Evolutionary conservation across 352 stramenopile species (phyloP).

Genomic region (Aphanomyces astaci): DNA sequence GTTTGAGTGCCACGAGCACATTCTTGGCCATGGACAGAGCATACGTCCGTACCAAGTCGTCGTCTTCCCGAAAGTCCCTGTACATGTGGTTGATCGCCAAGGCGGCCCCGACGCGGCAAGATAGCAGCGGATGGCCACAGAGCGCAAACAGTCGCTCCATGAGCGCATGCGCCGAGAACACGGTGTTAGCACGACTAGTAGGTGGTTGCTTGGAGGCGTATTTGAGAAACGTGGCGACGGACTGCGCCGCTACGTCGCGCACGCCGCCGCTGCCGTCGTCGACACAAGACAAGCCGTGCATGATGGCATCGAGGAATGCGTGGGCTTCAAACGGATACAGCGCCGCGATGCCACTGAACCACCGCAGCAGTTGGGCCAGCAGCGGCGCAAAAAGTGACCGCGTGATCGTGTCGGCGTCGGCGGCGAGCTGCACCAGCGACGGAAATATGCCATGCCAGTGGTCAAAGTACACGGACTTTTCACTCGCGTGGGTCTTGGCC

Average conservation of each 20-base stretch:
- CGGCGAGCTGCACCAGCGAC: slow-evolving; percentile 44
- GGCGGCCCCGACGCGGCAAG: slow-evolving; percentile 55
- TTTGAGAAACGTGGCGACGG: slow-evolving; percentile 47
- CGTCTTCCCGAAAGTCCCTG: slow-evolving; percentile 49
- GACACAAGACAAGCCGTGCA: slow-evolving; percentile 41
- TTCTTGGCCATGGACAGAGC: slow-evolving; percentile 58
- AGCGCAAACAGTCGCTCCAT: slow-evolving; percentile 70
- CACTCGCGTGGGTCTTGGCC: slow-evolving; percentile 30
- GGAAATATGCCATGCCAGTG: slow-evolving; percentile 50
- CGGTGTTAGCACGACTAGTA: slow-evolving; percentile 53
- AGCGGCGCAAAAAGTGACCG: slow-evolving; percentile 61
- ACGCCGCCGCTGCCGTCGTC: slow-evolving; percentile 41
- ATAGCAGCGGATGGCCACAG: slow-evolving; percentile 47
- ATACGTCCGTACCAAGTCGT: slow-evolving; percentile 43
- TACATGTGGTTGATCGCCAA: slow-evolving; percentile 64
- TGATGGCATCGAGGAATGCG: slow-evolving; percentile 48
- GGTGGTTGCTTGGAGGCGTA: slow-evolving; percentile 38
- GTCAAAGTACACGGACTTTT: slow-evolving; percentile 54
- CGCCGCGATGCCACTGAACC: slow-evolving; percentile 48
- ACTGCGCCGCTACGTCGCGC: slow-evolving; percentile 53
- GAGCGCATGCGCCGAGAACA: slow-evolving; percentile 29
- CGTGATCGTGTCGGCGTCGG: slow-evolving; percentile 63
- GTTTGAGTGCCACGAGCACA: too few species aligned
- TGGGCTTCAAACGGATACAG: slow-evolving; percentile 63
- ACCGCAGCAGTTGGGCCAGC: slow-evolving; percentile 63